Percentiles rank a stretch among this genome's conserved stretches.
phyloP scores from a whole-genome alignment of 2,329 filamentous ascomycete species.

The Fusarium floridanum region DNA sequence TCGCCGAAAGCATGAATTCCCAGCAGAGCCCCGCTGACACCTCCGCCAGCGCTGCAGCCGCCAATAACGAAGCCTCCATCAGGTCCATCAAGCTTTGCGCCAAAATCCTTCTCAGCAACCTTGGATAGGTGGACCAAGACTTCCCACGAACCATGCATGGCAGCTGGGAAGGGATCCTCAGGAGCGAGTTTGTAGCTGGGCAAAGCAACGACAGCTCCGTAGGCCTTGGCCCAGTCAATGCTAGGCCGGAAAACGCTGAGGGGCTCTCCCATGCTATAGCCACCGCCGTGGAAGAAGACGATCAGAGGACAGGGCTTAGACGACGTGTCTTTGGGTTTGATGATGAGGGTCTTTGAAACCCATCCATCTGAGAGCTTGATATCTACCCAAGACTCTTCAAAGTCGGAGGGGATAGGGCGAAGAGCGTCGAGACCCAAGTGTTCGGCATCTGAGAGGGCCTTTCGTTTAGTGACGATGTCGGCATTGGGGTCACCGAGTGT shows the following conservation, averaged over 20 bases:
- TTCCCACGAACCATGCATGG: neutral
- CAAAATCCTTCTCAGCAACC: neutral
- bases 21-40: neutral
- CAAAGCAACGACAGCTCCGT: neutral
- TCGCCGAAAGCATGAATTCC: neutral
- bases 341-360: no score
- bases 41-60: neutral
- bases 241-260: neutral
- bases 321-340: no score
- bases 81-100: neutral
- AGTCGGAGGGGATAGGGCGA: no score
- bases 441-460: no score
- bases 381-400: no score
- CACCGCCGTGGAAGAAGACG: no score
- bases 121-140: neutral
- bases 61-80: neutral
- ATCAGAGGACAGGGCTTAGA: no score
- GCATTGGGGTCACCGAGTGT: no score
- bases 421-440: no score
- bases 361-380: no score
- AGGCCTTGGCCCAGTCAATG: neutral
- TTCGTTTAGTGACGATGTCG: no score
- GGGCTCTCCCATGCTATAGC: no score
- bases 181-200: neutral
- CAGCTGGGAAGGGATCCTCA: neutral